Conservation (phyloP, 108 stramenopile genomes). For the Pseudonitzschia delicatissima region DNA sequence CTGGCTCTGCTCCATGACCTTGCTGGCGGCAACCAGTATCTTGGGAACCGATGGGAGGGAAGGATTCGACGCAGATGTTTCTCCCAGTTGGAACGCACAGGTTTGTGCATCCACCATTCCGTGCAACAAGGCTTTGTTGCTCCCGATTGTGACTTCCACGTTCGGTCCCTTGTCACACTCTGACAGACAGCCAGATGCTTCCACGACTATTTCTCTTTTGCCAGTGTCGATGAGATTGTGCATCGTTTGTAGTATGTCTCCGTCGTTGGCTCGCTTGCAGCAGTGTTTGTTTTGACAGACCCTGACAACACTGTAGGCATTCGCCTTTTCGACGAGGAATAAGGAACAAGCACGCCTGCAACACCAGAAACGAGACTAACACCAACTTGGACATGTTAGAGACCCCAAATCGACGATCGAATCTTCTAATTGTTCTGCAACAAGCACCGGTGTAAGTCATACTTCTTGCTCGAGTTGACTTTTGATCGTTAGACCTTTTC, state of each 20-base stretch:
- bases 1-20: conserved; percentile 26
- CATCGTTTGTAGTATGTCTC: conserved; percentile 23
- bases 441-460: no score
- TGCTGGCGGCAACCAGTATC: conserved; percentile 29
- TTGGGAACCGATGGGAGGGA: conserved; percentile 10
- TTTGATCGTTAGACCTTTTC: no score
- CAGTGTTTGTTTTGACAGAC: conserved; percentile 41
- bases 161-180: conserved; percentile 36
- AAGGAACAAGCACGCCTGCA: not conserved
- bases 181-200: conserved; percentile 33
- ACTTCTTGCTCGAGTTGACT: no score
- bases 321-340: not conserved
- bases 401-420: no score
- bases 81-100: conserved; percentile 18
- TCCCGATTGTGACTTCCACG: not conserved
- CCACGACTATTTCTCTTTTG: conserved; percentile 5
- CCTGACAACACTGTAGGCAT: conserved; percentile 8
- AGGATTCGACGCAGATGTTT: not conserved
- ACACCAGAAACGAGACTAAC: not conserved
- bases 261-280: conserved; percentile 9
- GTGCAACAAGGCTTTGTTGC: conserved; percentile 2
- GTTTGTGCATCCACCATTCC: conserved; percentile 16
- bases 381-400: no score
- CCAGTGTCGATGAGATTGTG: not conserved
- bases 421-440: no score